These are phyloP conservation scores for Quercus glauca DNA, from an alignment of 306 rosid species.

Conservation along the genomic window DNA sequence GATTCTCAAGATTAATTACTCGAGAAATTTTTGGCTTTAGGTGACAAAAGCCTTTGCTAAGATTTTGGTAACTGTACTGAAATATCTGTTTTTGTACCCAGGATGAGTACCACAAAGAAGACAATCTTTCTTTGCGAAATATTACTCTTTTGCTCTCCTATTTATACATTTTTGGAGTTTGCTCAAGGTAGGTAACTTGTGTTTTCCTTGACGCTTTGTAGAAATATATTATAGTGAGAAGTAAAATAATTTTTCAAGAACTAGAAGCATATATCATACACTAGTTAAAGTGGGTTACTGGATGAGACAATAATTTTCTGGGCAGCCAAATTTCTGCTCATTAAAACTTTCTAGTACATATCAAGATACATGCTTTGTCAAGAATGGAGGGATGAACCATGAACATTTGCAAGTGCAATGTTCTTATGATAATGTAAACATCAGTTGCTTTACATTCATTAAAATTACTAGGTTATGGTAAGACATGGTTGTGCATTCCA, in stretches of 20 bases:
- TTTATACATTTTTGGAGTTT: slow-evolving; percentile 80
- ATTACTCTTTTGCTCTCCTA: slow-evolving; percentile 75
- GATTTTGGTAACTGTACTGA: not conserved
- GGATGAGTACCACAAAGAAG: slow-evolving; percentile 80
- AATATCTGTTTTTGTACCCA: slow-evolving; percentile 24
- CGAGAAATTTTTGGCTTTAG: not conserved
- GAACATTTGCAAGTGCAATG: not conserved
- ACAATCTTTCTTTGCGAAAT: slow-evolving; percentile 82
- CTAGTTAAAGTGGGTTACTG: not conserved
- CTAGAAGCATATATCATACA: not conserved
- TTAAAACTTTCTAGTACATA: not conserved
- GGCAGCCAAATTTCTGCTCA: not conserved
- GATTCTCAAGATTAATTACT: not conserved
- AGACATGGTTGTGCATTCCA: not conserved
- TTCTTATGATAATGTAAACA: not conserved
- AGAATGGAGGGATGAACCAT: not conserved
- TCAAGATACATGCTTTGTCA: not conserved
- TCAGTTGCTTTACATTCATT: not conserved
- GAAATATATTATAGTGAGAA: not conserved
- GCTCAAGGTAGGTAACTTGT: slow-evolving; percentile 57
- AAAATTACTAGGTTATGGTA: not conserved
- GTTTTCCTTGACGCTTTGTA: not conserved
- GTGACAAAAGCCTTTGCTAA: not conserved
- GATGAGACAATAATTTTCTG: not conserved
- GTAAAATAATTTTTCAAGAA: not conserved